Evolutionary conservation across 106 monocot species (phyloP).

Genomic region (Agapanthus africanus): DNA sequence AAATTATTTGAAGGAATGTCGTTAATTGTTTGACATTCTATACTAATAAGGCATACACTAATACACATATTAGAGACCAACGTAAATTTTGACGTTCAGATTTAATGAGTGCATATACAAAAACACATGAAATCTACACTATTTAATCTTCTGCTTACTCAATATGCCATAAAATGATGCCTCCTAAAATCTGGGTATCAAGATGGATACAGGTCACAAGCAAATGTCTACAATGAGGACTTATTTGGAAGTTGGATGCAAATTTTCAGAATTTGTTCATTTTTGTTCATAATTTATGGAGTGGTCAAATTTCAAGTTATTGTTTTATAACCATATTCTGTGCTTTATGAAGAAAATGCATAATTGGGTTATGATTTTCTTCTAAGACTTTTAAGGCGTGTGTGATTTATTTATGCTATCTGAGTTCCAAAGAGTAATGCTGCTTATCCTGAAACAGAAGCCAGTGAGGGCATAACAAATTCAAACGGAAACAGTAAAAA

Average conservation of each 20-base stretch:
- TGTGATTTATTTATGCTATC: neutral
- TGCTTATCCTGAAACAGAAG: constrained; percentile 10
- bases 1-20: neutral
- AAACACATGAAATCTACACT: neutral
- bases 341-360: neutral
- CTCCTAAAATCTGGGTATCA: neutral
- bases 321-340: neutral
- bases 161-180: neutral
- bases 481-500: neutral
- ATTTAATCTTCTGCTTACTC: neutral
- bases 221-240: neutral
- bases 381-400: neutral
- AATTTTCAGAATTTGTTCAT: neutral
- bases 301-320: neutral
- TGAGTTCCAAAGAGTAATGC: constrained; percentile 4
- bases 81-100: too few relatives aligned
- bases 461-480: neutral
- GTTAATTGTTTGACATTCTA: neutral
- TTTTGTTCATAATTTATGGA: neutral
- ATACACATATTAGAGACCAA: too few relatives aligned
- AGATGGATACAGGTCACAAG: neutral
- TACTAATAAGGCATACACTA: neutral
- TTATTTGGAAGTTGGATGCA: neutral
- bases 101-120: too few relatives aligned
- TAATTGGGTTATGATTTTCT: neutral